Percentiles rank a stretch among this genome's conserved stretches.
These are phyloP conservation scores for Rhypophila decipiens DNA, from an alignment of 495 filamentous ascomycete genomes.

Conservation along the genomic window DNA sequence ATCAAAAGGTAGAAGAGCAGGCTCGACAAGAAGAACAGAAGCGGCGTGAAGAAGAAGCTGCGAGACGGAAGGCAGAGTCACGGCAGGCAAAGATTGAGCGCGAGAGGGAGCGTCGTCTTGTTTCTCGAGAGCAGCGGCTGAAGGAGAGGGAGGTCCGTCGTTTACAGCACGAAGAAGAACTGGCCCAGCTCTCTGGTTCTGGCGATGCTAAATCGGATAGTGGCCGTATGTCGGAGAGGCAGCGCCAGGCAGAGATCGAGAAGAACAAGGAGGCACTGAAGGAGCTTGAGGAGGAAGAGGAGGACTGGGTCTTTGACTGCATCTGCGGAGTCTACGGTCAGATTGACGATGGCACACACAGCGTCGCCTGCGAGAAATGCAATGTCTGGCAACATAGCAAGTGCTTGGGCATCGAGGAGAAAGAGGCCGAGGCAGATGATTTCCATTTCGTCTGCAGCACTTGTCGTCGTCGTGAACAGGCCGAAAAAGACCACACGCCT, in stretches of 20 bases:
- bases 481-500: slow-evolving; percentile 29
- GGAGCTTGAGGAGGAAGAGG: slow-evolving; percentile 64
- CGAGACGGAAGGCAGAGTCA: slow-evolving; percentile 63
- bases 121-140: slow-evolving; percentile 76
- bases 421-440: slow-evolving; percentile 74
- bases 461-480: slow-evolving; percentile 52
- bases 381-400: slow-evolving; percentile 95
- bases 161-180: slow-evolving; percentile 73
- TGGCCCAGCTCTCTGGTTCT: slow-evolving; percentile 62
- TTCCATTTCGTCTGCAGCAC: slow-evolving; percentile 83
- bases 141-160: slow-evolving; percentile 78
- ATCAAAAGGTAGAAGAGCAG: slow-evolving; percentile 66
- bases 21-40: slow-evolving; percentile 66
- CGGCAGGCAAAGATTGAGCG: slow-evolving; percentile 59
- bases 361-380: slow-evolving; percentile 90
- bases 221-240: slow-evolving; percentile 72
- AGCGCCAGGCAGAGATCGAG: slow-evolving; percentile 71
- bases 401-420: slow-evolving; percentile 72
- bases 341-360: slow-evolving; percentile 88
- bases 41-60: slow-evolving; percentile 55
- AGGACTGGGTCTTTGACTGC: slow-evolving; percentile 94
- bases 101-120: slow-evolving; percentile 74
- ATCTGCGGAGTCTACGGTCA: slow-evolving; percentile 83
- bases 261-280: slow-evolving; percentile 66
- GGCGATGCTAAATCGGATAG: no score